A percentile compares a stretch with the other conserved stretches of the same genome.
Conservation (phyloP, 2,329 filamentous ascomycete genomes). For the Neofusicoccum parvum region DNA sequence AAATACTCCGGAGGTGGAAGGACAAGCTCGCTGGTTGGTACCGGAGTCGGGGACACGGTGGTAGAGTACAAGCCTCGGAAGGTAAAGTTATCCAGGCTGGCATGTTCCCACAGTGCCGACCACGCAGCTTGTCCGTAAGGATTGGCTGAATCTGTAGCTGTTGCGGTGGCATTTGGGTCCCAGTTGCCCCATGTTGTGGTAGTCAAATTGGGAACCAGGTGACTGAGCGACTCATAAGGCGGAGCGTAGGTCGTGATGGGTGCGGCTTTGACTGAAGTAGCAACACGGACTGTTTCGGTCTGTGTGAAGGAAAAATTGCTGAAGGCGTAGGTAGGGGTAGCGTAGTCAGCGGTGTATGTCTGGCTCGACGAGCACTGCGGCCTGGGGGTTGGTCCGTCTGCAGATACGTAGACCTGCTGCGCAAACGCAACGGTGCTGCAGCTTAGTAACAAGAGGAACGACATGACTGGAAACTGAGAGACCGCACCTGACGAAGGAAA, state of each 20-base stretch:
- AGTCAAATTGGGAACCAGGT: constrained; percentile 38
- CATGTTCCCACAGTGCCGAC: constrained; percentile 40
- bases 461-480: not conserved
- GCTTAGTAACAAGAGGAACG: not conserved
- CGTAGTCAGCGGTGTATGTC: constrained; percentile 28
- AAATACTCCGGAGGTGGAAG: constrained; percentile 37
- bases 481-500: not conserved
- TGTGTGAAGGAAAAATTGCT: constrained; percentile 40
- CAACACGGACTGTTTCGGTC: constrained; percentile 43
- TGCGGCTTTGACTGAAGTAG: constrained; percentile 38
- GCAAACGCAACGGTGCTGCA: constrained; percentile 21
- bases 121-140: constrained; percentile 46
- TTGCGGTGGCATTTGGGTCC: constrained; percentile 38
- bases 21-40: constrained; percentile 38
- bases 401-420: constrained; percentile 41
- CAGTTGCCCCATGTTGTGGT: constrained; percentile 48
- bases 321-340: constrained; percentile 34
- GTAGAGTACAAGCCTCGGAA: constrained; percentile 42
- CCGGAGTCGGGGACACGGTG: constrained; percentile 43
- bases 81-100: constrained; percentile 41
- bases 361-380: constrained; percentile 33
- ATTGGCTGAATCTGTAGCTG: constrained; percentile 36
- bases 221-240: constrained; percentile 38
- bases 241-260: constrained; percentile 39
- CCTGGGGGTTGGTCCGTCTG: constrained; percentile 31